phyloP scores from a whole-genome alignment of 2,329 filamentous ascomycete genomes.

The Fusarium cyanostomum region DNA sequence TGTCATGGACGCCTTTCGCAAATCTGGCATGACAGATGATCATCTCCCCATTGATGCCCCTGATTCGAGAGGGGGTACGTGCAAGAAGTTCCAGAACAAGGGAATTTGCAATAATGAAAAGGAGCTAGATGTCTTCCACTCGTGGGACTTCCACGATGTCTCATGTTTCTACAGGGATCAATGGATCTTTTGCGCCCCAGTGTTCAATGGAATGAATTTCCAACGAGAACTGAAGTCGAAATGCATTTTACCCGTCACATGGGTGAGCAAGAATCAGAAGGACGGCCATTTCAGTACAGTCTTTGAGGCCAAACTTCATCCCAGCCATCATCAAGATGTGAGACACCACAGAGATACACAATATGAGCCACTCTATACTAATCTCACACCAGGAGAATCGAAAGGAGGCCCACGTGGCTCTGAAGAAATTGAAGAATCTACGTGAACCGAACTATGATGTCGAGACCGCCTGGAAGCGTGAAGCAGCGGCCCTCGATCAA shows the following conservation, averaged over 20 bases:
- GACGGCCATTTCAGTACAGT: conserved; percentile 28
- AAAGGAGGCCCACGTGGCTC: background rate
- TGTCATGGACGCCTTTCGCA: background rate
- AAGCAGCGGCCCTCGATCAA: conserved; percentile 12
- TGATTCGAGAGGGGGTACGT: background rate
- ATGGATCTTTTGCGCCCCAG: conserved; percentile 6
- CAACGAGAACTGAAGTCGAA: background rate
- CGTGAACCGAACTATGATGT: conserved; percentile 4
- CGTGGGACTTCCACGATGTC: background rate
- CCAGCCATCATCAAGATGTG: conserved; percentile 1
- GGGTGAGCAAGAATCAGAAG: background rate
- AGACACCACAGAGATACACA: background rate
- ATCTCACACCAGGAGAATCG: background rate
- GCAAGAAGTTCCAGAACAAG: background rate
- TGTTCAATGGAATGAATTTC: background rate
- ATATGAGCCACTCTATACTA: background rate
- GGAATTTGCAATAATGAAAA: background rate
- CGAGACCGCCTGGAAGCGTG: background rate
- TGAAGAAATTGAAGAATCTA: conserved; percentile 16
- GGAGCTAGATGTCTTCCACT: background rate
- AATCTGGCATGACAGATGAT: background rate
- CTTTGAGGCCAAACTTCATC: conserved; percentile 8
- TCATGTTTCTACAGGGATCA: conserved; percentile 3
- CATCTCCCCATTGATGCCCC: conserved; percentile 6
- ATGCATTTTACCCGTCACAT: conserved; percentile 7